Base-by-base conservation (phyloP, 2,329 filamentous ascomycete species). In the Beauveria sp. region DNA sequence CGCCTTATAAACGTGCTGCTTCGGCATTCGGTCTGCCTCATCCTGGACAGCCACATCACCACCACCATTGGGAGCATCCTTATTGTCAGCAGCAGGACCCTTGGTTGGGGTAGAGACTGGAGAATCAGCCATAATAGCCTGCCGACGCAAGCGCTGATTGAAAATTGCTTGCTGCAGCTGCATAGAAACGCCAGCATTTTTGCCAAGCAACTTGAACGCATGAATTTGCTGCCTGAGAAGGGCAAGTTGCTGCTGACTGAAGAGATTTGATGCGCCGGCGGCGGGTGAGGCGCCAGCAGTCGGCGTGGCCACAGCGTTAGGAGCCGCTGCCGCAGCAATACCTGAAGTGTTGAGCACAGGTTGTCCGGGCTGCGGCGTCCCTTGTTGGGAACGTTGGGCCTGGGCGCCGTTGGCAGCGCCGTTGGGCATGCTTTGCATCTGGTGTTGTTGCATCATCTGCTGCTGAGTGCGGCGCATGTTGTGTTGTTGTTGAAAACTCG, bases 171-270 rank as follows among this genome's bases (percentile, higher is more conserved):
- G 89, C 71, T 96, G 91, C 65, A 96, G 83, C 64, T 85, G 82
- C 34, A 84, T 75, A 1, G 93, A 91, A 3, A 98, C 85, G 0
- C 92, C 88, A 16, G 89, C 81, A 67, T 96, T 96, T 74, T 95
- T 96, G 5, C 90, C 88, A 4, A 99, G 80, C 66, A 92, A 82
- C 75, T 96, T 96, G 76, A 97, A 98, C 0, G 93, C 93, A 67
- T 88, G 82, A 56, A 98, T 96, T 72, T 99, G 95, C 66, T 90
- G 87, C 63, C 91, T 83, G 10, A 99, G 78, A 49, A 90, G 85
- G 26, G 83, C 81, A 51, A 96, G 78, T 72, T 99, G 95, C 61
- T 95, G 89, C 26, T 84, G 82, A 14, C 86, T 87, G 71, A 96
- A 93, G n/a, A 61, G 18, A 64, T 86, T 86, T 56, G 81, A 81